Evolutionary conservation across 495 filamentous ascomycete species (phyloP).

Genomic region (Neurospora sp.): DNA sequence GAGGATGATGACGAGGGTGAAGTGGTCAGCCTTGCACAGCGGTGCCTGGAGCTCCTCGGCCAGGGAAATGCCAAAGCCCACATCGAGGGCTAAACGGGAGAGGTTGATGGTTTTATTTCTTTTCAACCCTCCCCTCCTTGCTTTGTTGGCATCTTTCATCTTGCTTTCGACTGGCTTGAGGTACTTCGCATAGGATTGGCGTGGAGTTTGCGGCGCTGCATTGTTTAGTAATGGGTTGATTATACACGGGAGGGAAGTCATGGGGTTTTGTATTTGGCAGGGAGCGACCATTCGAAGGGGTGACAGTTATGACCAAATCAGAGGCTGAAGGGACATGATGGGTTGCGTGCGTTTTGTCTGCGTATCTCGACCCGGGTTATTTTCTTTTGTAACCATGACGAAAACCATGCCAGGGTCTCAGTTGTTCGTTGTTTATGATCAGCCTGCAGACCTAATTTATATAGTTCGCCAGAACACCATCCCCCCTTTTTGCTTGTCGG

Average conservation of each 20-base stretch:
- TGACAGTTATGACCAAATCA: background rate
- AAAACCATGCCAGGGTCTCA: background rate
- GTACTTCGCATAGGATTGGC: constrained; percentile 24
- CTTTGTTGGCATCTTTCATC: constrained; percentile 18
- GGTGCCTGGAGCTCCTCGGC: constrained; percentile 79
- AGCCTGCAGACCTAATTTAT: background rate
- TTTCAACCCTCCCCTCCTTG: constrained; percentile 3
- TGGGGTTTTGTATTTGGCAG: constrained; percentile 12
- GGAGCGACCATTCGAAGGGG: constrained; percentile 7
- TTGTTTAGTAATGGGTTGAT: constrained; percentile 16
- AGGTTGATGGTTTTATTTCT: background rate
- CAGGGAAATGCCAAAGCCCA: constrained; percentile 43
- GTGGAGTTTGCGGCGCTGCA: constrained; percentile 31
- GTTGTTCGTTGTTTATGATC: background rate
- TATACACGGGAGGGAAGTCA: constrained; percentile 15
- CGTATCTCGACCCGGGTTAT: background rate
- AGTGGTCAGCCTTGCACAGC: constrained; percentile 80
- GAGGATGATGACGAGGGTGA: constrained; percentile 82
- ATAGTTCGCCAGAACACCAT: background rate
- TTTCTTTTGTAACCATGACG: background rate
- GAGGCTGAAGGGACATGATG: background rate
- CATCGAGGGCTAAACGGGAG: constrained; percentile 39
- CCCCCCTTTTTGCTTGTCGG: background rate
- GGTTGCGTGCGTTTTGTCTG: background rate
- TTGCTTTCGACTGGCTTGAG: background rate